Conservation (phyloP, 2,329 filamentous ascomycete genomes). For the Fusarium poae region DNA sequence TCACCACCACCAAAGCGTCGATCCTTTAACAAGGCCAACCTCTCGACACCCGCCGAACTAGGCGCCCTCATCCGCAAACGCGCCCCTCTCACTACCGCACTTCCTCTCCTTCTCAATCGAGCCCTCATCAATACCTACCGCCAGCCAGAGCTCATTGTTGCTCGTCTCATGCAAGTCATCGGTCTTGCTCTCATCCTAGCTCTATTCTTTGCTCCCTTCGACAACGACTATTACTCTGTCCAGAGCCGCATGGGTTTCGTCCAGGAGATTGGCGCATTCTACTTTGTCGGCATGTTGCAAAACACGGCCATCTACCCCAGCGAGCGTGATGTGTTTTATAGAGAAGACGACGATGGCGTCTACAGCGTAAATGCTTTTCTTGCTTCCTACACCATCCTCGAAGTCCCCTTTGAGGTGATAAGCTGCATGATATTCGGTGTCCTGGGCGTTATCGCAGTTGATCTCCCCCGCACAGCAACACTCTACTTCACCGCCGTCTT, state of each 20-base stretch:
- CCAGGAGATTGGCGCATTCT: conserved; percentile 77
- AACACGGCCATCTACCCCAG: conserved; percentile 80
- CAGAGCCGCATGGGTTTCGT: conserved; percentile 81
- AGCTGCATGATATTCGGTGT: conserved; percentile 75
- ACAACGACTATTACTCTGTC: conserved; percentile 75
- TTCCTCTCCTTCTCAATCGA: conserved; percentile 76
- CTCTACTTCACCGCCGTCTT: conserved; percentile 78
- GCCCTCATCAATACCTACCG: conserved; percentile 77
- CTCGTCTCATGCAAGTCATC: conserved; percentile 75
- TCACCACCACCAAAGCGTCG: conserved; percentile 52
- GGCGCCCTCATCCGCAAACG: conserved; percentile 75
- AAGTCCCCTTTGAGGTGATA: conserved; percentile 78
- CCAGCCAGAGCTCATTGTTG: conserved; percentile 73
- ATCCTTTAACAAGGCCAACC: conserved; percentile 58
- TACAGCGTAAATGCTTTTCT: conserved; percentile 80
- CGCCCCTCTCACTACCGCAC: conserved; percentile 71
- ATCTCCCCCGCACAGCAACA: conserved; percentile 70
- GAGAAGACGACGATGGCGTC: conserved; percentile 79
- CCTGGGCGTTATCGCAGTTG: conserved; percentile 73
- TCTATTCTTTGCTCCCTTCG: conserved; percentile 78
- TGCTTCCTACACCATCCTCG: conserved; percentile 75
- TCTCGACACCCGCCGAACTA: conserved; percentile 78
- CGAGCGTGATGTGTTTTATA: conserved; percentile 81
- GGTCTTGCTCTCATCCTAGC: conserved; percentile 73
- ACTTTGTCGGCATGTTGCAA: conserved; percentile 83